Evolutionary conservation across 768 basidiomycete species (phyloP).

Genomic region (Serendipita sp.): DNA sequence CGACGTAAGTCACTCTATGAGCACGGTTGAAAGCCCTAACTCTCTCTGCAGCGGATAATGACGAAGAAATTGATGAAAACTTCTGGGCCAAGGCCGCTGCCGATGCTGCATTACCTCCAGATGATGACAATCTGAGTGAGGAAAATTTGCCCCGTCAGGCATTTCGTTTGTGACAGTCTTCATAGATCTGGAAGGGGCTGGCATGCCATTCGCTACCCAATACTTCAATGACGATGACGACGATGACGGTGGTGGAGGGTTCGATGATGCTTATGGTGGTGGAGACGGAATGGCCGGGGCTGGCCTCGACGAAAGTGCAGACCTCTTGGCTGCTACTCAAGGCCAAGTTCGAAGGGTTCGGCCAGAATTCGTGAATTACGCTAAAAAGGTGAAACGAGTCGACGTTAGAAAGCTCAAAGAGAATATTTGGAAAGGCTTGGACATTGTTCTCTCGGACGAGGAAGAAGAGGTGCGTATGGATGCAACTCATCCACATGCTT

Average conservation of each 20-base stretch:
- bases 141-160: background rate
- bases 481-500: background rate
- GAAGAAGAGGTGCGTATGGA: slow-evolving; percentile 30
- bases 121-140: slow-evolving; percentile 50
- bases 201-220: slow-evolving; percentile 81
- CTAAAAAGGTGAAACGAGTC: slow-evolving; percentile 88
- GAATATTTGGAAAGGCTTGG: slow-evolving; percentile 89
- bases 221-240: slow-evolving; percentile 92
- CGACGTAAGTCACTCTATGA: background rate
- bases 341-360: slow-evolving; percentile 58
- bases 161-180: slow-evolving; percentile 11
- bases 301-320: slow-evolving; percentile 27
- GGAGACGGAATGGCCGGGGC: slow-evolving; percentile 30
- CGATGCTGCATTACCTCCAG: slow-evolving; percentile 38
- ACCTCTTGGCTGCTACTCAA: slow-evolving; percentile 71
- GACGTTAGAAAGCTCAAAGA: slow-evolving; percentile 95
- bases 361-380: slow-evolving; percentile 84
- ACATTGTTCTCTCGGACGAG: slow-evolving; percentile 47
- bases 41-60: slow-evolving; percentile 36
- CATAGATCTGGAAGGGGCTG: slow-evolving; percentile 31
- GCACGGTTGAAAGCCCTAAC: no score
- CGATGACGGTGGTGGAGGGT: slow-evolving; percentile 39
- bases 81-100: slow-evolving; percentile 97
- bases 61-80: slow-evolving; percentile 86
- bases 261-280: slow-evolving; percentile 44